Conservation (phyloP, 2,329 filamentous ascomycete species). For the Curvularia sp. region DNA sequence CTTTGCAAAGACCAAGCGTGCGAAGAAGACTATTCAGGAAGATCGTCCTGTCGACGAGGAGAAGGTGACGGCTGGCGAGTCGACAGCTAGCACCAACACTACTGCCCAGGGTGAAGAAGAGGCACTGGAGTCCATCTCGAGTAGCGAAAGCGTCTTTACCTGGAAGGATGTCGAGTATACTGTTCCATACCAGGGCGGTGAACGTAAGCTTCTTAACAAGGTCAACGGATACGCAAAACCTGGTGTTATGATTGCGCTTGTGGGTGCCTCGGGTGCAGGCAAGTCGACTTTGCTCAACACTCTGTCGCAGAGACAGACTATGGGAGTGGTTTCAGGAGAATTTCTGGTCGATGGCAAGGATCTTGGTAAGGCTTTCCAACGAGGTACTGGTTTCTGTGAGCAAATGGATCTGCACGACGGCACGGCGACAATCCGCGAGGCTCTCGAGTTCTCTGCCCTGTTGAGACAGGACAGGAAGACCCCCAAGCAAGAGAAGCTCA, state of each 20-base stretch:
- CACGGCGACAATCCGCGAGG: constrained; percentile 71
- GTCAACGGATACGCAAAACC: constrained; percentile 82
- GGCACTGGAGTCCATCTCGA: constrained; percentile 46
- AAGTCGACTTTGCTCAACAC: constrained; percentile 86
- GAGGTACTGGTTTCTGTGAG: constrained; percentile 74
- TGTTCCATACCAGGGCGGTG: constrained; percentile 70
- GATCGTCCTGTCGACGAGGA: constrained; percentile 63
- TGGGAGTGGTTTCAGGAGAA: constrained; percentile 69
- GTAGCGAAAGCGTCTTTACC: constrained; percentile 49
- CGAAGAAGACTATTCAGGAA: constrained; percentile 61
- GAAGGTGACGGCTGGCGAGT: constrained; percentile 51
- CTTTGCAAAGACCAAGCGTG: constrained; percentile 72
- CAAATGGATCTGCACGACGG: constrained; percentile 75
- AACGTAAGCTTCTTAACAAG: constrained; percentile 69
- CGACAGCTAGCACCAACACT: constrained; percentile 27
- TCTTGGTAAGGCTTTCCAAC: constrained; percentile 66
- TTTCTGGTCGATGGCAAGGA: constrained; percentile 74
- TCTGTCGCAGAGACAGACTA: constrained; percentile 73
- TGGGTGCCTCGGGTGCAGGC: constrained; percentile 81
- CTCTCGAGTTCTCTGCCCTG: constrained; percentile 72
- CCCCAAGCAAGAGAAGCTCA: constrained; percentile 66
- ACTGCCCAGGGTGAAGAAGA: constrained; percentile 39
- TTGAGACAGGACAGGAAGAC: constrained; percentile 65
- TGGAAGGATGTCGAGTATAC: constrained; percentile 65
- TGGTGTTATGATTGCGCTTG: constrained; percentile 78